phyloP scores from a whole-genome alignment of 495 filamentous ascomycete genomes.

The Aspergillus campestris region DNA sequence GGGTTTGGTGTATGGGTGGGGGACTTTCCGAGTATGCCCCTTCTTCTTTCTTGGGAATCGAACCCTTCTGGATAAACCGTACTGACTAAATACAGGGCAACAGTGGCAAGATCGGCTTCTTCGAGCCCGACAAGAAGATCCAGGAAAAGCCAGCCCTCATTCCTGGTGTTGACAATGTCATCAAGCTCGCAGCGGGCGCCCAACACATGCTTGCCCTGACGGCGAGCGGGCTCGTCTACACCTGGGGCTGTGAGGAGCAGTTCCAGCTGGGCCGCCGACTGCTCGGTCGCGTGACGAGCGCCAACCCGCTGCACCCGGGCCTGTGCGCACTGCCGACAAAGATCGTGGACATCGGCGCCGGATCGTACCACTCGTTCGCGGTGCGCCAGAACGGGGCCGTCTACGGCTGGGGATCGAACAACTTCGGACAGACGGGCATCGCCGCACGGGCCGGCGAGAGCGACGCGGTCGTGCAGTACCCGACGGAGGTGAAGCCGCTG shows the following conservation, averaged over 20 bases:
- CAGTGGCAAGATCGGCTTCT: conserved; percentile 69
- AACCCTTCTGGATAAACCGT: no score
- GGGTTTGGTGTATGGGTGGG: conserved; percentile 64
- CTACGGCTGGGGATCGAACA: conserved; percentile 69
- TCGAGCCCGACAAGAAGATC: conserved; percentile 18
- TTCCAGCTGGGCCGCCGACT: conserved; percentile 66
- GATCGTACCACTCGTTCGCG: conserved; percentile 66
- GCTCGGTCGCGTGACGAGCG: conserved; percentile 47
- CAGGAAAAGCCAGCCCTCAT: conserved; percentile 40
- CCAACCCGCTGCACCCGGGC: conserved; percentile 40
- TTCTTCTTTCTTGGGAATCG: neutral
- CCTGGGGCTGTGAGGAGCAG: conserved; percentile 69
- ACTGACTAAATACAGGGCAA: conserved; percentile 32
- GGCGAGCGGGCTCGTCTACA: conserved; percentile 53
- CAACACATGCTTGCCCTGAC: conserved; percentile 68
- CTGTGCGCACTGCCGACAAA: conserved; percentile 52
- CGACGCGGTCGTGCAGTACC: conserved; percentile 33
- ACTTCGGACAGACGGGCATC: conserved; percentile 63
- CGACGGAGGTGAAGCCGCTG: conserved; percentile 44
- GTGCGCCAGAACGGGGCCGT: conserved; percentile 52
- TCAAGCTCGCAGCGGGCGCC: conserved; percentile 49
- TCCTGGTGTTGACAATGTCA: conserved; percentile 53
- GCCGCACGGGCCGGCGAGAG: conserved; percentile 49
- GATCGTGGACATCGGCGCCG: conserved; percentile 48
- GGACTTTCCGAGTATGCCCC: conserved; percentile 53